Evolutionary conservation across 2,329 filamentous ascomycete species (phyloP), one percentile per base, ranked within the genome.

Genomic region (Verticillium isaacii): DNA sequence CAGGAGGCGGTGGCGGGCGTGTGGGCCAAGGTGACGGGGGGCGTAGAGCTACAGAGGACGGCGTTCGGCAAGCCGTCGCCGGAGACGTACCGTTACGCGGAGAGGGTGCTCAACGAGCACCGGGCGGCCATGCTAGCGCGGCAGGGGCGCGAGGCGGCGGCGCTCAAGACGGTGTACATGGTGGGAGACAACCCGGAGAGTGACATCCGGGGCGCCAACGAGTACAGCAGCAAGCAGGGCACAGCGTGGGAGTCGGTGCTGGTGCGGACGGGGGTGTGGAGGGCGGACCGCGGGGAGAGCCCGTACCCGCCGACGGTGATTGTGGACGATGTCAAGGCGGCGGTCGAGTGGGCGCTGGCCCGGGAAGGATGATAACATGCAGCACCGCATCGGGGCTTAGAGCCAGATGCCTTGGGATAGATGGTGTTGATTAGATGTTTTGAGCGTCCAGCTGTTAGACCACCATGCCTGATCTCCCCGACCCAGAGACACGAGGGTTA

Each of bases 131-230:
- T 85, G 29, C 77, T 87, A 57, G 73, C 70, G 23, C 45, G 45
- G 19, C 45, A 50, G 45, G 45, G 45, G 19, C 45, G 45, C 45
- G n/a, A 50, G 4, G 37, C 57, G 14, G 25, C 29, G 57, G 81
- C 83, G n/a, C 75, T 97, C 61, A 81, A 82, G 69, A 85, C 83
- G 54, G 93, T 98, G 12, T 98, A 96, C 76, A 98, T 98, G 94
- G 85, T 98, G 52, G 95, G 95, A 6, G 91, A 94, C 71, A 94
- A 94, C 70, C 90, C 91, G 5, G 92, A 92, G 71, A 95, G 90
- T 68, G 95, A 99, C 73, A 97, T 99, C 66, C 81, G 86, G 5
- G 95, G 95, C 6, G 93, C 92, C 23, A 96, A 96, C 72, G 82
- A 84, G 56, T 97, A 90, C 71, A 70, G 78, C 55, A 91, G 89